Percentiles rank a stretch among this genome's conserved stretches.
Evolutionary conservation across 169 alveolate species (phyloP).

Genomic region (Babesia divergens): DNA sequence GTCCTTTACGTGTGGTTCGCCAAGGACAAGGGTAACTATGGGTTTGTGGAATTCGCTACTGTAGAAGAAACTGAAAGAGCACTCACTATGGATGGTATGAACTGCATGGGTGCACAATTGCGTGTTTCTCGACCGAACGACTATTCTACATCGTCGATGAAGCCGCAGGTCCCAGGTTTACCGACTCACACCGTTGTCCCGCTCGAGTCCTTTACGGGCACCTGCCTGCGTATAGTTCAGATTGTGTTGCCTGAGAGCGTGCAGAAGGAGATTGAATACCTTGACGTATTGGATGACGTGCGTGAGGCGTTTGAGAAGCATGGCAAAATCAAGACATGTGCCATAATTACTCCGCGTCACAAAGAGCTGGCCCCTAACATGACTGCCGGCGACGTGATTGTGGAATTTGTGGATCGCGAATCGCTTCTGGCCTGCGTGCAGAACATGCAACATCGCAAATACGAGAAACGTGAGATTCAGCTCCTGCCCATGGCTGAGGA

Average conservation of each 20-base stretch:
- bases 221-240: slow-evolving; percentile 29
- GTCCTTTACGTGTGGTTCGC: slow-evolving; percentile 91
- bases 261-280: slow-evolving; percentile 62
- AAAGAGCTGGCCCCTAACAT: slow-evolving; percentile 59
- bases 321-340: slow-evolving; percentile 66
- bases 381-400: slow-evolving; percentile 68
- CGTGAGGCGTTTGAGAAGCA: slow-evolving; percentile 72
- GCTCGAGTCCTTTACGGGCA: slow-evolving; percentile 38
- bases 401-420: slow-evolving; percentile 66
- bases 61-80: slow-evolving; percentile 91
- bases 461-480: slow-evolving; percentile 66
- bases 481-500: slow-evolving; percentile 56
- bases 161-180: slow-evolving; percentile 21
- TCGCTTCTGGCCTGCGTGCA: slow-evolving; percentile 68
- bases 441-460: slow-evolving; percentile 71
- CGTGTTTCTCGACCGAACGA: slow-evolving; percentile 90
- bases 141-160: slow-evolving; percentile 73
- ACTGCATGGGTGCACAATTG: slow-evolving; percentile 84
- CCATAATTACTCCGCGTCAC: slow-evolving; percentile 65
- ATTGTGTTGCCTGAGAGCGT: slow-evolving; percentile 42
- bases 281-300: slow-evolving; percentile 70
- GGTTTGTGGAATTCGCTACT: slow-evolving; percentile 88
- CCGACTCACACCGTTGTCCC: background rate
- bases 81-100: slow-evolving; percentile 86
- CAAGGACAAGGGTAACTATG: slow-evolving; percentile 89